Conservation (phyloP, 1,284 basidiomycete species). For the Testicularia cyperi region DNA sequence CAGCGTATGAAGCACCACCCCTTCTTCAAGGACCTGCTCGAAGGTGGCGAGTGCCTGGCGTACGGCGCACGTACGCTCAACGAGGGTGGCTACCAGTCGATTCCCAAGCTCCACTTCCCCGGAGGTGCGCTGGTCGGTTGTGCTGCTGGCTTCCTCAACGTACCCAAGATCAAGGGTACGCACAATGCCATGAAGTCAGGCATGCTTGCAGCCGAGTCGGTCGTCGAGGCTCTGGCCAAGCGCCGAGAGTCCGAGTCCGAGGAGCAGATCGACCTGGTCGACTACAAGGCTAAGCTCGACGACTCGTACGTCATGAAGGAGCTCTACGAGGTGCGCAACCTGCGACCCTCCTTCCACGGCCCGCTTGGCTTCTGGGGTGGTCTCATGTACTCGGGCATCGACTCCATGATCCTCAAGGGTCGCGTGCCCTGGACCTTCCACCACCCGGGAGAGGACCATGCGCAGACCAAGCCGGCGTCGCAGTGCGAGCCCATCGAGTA, state of each 20-base stretch:
- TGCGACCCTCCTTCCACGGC: slow-evolving; percentile 88
- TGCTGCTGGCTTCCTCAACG: slow-evolving; percentile 90
- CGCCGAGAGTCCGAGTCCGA: slow-evolving; percentile 53
- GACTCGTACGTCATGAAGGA: slow-evolving; percentile 86
- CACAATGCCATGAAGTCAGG: slow-evolving; percentile 99
- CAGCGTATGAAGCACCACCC: slow-evolving; percentile 99
- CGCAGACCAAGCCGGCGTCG: slow-evolving; percentile 56
- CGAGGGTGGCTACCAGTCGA: slow-evolving; percentile 90
- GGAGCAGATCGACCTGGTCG: slow-evolving; percentile 70
- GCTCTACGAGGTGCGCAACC: slow-evolving; percentile 85
- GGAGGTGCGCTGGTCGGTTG: slow-evolving; percentile 94
- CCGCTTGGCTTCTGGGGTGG: slow-evolving; percentile 84
- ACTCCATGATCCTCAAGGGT: slow-evolving; percentile 82
- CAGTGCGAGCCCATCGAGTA: slow-evolving; percentile 82
- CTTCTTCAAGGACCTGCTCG: slow-evolving; percentile 78
- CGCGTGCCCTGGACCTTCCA: slow-evolving; percentile 89
- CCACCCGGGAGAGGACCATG: slow-evolving; percentile 71
- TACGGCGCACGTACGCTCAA: slow-evolving; percentile 90
- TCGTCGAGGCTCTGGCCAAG: slow-evolving; percentile 69
- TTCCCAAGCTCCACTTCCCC: slow-evolving; percentile 89
- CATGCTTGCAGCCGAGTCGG: slow-evolving; percentile 91
- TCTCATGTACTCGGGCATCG: slow-evolving; percentile 84
- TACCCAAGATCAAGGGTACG: slow-evolving; percentile 98
- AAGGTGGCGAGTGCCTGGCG: slow-evolving; percentile 76
- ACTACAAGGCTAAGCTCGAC: slow-evolving; percentile 74